Percentiles rank a stretch among this genome's conserved stretches.
phyloP scores from a whole-genome alignment of 225 moss, liverwort and hornwort genomes.

The Marchantia paleacea region DNA sequence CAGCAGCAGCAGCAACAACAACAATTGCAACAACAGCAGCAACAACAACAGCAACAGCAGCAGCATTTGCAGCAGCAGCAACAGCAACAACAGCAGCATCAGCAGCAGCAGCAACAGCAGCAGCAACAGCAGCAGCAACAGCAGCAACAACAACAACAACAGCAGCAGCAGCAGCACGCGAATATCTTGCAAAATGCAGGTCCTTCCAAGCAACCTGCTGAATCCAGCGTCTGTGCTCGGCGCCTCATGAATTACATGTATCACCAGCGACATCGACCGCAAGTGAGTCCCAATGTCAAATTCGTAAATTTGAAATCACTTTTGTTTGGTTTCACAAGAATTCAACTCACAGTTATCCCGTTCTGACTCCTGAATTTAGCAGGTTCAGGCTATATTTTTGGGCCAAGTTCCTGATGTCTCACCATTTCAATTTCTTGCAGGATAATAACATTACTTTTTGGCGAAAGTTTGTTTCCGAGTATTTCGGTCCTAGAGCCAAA shows the following conservation, averaged over 20 bases:
- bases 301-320: not conserved
- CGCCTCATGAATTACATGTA: constrained; percentile 92
- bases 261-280: constrained; percentile 92
- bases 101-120: constrained; percentile 31
- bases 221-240: constrained; percentile 77
- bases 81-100: constrained; percentile 41
- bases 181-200: constrained; percentile 46
- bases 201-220: constrained; percentile 70
- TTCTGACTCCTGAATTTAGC: not conserved
- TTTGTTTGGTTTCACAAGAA: not conserved
- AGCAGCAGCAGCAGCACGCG: constrained; percentile 44
- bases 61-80: constrained; percentile 41
- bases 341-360: not conserved
- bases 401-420: not conserved
- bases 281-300: constrained; percentile 42
- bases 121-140: constrained; percentile 45
- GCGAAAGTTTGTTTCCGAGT: constrained; percentile 88
- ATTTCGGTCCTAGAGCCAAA: constrained; percentile 88
- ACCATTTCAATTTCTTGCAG: constrained; percentile 35
- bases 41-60: constrained; percentile 43
- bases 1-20: constrained; percentile 45
- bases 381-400: no score
- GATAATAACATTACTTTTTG: constrained; percentile 96
- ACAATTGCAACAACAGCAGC: constrained; percentile 29
- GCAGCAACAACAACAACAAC: constrained; percentile 34